Percentiles rank a stretch among this genome's conserved stretches.
Conservation (phyloP, 805 yeast species). For the Candida andamanensis region DNA sequence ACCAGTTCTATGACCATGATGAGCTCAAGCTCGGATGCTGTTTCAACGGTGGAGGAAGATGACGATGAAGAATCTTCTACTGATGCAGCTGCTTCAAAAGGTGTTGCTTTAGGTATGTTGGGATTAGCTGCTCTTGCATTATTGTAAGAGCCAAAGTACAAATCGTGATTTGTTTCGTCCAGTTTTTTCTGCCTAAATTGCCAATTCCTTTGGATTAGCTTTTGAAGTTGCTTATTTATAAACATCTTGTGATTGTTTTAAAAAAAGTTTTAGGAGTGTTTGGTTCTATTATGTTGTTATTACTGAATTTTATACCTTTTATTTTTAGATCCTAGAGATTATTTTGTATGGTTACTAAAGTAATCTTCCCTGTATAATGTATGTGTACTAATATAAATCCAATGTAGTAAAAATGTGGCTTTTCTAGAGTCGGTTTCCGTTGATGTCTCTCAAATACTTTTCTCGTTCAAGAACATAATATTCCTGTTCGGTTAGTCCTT, state of each 20-base stretch:
- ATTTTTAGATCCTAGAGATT: too few species aligned
- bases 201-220: too few species aligned
- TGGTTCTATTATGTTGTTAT: constrained; percentile 9
- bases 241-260: neutral
- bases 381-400: constrained; percentile 8
- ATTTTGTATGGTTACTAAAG: constrained; percentile 1
- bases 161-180: too few species aligned
- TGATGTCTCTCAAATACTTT: constrained; percentile 32
- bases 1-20: constrained; percentile 9
- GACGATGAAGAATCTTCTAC: constrained; percentile 9
- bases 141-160: constrained; percentile 7
- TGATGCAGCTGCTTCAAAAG: constrained; percentile 9
- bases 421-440: constrained; percentile 24
- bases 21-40: constrained; percentile 11
- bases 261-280: neutral
- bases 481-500: constrained; percentile 37
- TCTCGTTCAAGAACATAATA: constrained; percentile 39
- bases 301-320: constrained; percentile 9
- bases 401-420: neutral
- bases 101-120: constrained; percentile 17
- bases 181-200: too few species aligned
- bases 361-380: constrained; percentile 7
- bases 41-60: constrained; percentile 9
- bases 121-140: constrained; percentile 26
- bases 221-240: neutral